A percentile compares a stretch with the other conserved stretches of the same genome.
Conservation (phyloP, 2,329 filamentous ascomycete genomes). For the Fusarium fracticaudum region DNA sequence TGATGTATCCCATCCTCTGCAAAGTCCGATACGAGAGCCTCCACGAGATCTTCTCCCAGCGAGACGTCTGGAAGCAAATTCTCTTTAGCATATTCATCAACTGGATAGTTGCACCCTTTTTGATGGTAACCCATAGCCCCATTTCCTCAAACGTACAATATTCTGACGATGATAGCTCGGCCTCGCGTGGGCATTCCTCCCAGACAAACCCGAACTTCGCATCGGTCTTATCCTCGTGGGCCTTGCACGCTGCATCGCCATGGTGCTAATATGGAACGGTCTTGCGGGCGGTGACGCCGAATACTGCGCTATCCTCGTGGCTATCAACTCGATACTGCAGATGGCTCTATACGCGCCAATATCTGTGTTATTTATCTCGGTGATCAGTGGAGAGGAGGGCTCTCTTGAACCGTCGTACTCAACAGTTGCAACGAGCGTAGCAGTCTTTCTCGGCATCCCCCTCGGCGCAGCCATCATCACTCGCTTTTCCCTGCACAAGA, state of each 20-base stretch:
- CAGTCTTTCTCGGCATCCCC: slow-evolving; percentile 85
- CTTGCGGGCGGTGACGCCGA: slow-evolving; percentile 78
- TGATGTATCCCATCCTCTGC: slow-evolving; percentile 96
- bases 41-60: slow-evolving; percentile 70
- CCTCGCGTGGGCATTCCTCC: slow-evolving; percentile 74
- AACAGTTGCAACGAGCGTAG: slow-evolving; percentile 81
- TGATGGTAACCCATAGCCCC: slow-evolving; percentile 70
- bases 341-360: slow-evolving; percentile 78
- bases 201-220: slow-evolving; percentile 65
- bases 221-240: slow-evolving; percentile 84
- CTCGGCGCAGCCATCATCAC: slow-evolving; percentile 83
- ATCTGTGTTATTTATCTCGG: slow-evolving; percentile 73
- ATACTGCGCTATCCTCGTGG: slow-evolving; percentile 85
- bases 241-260: slow-evolving; percentile 71
- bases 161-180: slow-evolving; percentile 57
- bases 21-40: slow-evolving; percentile 83
- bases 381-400: slow-evolving; percentile 66
- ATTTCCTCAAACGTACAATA: not conserved
- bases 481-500: slow-evolving; percentile 66
- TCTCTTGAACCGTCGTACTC: slow-evolving; percentile 62
- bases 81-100: slow-evolving; percentile 79
- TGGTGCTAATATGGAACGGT: slow-evolving; percentile 74
- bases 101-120: slow-evolving; percentile 82
- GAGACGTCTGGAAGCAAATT: slow-evolving; percentile 81
- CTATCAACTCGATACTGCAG: slow-evolving; percentile 78